Evolutionary conservation across 805 yeast genomes (phyloP).

Genomic region (Yarrowia sp.): DNA sequence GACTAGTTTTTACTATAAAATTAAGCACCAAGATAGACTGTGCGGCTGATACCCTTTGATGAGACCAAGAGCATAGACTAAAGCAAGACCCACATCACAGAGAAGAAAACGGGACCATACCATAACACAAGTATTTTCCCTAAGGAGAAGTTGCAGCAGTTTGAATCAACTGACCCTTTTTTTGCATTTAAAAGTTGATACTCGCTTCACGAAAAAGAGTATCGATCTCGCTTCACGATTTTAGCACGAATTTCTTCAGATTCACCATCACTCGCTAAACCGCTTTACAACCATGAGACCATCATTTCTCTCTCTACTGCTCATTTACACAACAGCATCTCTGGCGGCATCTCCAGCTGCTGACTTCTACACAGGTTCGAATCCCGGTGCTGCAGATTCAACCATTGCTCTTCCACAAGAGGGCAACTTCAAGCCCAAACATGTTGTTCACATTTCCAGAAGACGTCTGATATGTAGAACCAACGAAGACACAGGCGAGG

Average conservation of each 20-base stretch:
- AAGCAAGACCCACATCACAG: not conserved
- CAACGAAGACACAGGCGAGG: constrained; percentile 29
- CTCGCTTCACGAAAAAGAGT: not conserved
- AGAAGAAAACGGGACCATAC: constrained; percentile 2
- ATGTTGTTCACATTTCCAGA: constrained; percentile 8
- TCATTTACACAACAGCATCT: not conserved
- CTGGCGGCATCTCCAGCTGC: constrained; percentile 4
- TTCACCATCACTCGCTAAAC: too few species aligned
- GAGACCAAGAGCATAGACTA: constrained; percentile 23
- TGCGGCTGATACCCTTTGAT: constrained; percentile 14
- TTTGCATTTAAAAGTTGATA: not conserved
- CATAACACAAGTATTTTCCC: constrained; percentile 11
- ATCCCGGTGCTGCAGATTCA: constrained; percentile 1
- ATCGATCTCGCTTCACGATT: too few species aligned
- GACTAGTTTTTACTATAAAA: not conserved
- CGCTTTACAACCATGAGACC: constrained; percentile 1
- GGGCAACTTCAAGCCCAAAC: constrained; percentile 12
- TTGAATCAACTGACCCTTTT: not conserved
- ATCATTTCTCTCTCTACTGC: constrained; percentile 4
- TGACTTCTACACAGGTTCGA: constrained; percentile 17
- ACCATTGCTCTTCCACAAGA: not conserved
- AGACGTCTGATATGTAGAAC: constrained; percentile 24
- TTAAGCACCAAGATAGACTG: constrained; percentile 22
- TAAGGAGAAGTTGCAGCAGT: constrained; percentile 2
- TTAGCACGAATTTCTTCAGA: too few species aligned